Evolutionary conservation across 805 yeast genomes (phyloP).

Genomic region (Wickerhamomyces alni): DNA sequence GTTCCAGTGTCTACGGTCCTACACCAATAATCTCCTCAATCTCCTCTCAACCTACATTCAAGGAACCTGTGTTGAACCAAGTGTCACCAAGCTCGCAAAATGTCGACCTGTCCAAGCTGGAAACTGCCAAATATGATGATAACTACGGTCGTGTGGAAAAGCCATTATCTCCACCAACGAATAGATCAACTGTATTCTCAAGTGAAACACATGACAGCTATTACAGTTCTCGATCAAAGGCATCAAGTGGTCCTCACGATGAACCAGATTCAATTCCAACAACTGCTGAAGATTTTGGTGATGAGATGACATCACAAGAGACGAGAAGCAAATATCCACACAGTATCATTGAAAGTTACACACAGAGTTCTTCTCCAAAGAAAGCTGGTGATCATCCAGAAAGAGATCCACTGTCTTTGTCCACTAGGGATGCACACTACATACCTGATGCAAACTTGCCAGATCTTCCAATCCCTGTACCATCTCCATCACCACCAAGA

Average conservation of each 20-base stretch:
- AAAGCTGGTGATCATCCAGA: neutral
- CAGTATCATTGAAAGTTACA: conserved; percentile 20
- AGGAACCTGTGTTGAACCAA: neutral
- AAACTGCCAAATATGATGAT: neutral
- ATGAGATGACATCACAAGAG: neutral
- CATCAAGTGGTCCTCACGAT: neutral
- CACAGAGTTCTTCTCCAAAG: conserved; percentile 1
- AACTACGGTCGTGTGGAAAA: neutral
- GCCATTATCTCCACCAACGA: neutral
- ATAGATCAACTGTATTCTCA: conserved; percentile 2
- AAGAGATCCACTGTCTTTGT: conserved; percentile 1
- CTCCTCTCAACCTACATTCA: neutral
- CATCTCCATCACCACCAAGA: conserved; percentile 17
- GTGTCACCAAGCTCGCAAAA: neutral
- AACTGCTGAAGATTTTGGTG: neutral
- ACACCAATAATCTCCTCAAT: conserved; percentile 7
- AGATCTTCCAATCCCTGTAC: conserved; percentile 11
- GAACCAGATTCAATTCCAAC: neutral
- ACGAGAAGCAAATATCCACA: conserved; percentile 11
- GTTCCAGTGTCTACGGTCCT: conserved; percentile 19
- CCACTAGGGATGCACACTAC: conserved; percentile 11
- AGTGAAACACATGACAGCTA: conserved; percentile 1
- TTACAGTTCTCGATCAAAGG: neutral
- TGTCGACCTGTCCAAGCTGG: neutral
- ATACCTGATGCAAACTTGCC: conserved; percentile 16